A percentile compares a stretch with the other conserved stretches of the same genome.
These are phyloP conservation scores for Rhodotorula paludigena DNA, from an alignment of 768 basidiomycete species.

Conservation along the genomic window DNA sequence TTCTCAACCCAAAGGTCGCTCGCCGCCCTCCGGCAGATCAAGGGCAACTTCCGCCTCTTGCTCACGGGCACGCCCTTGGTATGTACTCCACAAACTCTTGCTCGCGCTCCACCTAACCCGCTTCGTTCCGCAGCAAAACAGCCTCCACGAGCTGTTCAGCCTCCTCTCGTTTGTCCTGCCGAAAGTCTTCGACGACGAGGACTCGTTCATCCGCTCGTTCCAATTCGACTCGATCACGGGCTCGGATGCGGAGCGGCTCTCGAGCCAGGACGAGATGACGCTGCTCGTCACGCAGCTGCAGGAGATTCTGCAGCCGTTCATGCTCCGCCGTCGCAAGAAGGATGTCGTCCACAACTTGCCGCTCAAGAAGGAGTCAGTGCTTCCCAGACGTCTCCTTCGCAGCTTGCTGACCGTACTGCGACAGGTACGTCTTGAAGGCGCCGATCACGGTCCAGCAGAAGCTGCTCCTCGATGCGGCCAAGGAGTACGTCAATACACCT, in stretches of 20 bases:
- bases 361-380: slow-evolving; percentile 49
- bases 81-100: slow-evolving; percentile 43
- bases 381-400: neutral
- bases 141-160: slow-evolving; percentile 89
- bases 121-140: slow-evolving; percentile 61
- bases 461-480: slow-evolving; percentile 74
- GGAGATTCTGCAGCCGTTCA: slow-evolving; percentile 88
- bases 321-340: slow-evolving; percentile 80
- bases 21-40: slow-evolving; percentile 80
- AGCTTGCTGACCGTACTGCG: slow-evolving; percentile 63
- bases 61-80: slow-evolving; percentile 88
- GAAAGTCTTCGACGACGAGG: slow-evolving; percentile 72
- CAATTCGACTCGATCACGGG: slow-evolving; percentile 46
- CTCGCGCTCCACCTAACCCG: neutral
- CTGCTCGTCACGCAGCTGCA: slow-evolving; percentile 39
- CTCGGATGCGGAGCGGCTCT: slow-evolving; percentile 59
- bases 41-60: slow-evolving; percentile 79
- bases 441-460: slow-evolving; percentile 76
- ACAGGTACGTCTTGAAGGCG: slow-evolving; percentile 79
- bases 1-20: slow-evolving; percentile 56
- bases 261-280: slow-evolving; percentile 8
- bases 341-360: slow-evolving; percentile 88
- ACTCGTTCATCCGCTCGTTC: slow-evolving; percentile 17
- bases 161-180: slow-evolving; percentile 93
- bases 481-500: slow-evolving; percentile 56